Evolutionary conservation across 2,329 filamentous ascomycete species (phyloP).

Genomic region (Sporothrix luriei): DNA sequence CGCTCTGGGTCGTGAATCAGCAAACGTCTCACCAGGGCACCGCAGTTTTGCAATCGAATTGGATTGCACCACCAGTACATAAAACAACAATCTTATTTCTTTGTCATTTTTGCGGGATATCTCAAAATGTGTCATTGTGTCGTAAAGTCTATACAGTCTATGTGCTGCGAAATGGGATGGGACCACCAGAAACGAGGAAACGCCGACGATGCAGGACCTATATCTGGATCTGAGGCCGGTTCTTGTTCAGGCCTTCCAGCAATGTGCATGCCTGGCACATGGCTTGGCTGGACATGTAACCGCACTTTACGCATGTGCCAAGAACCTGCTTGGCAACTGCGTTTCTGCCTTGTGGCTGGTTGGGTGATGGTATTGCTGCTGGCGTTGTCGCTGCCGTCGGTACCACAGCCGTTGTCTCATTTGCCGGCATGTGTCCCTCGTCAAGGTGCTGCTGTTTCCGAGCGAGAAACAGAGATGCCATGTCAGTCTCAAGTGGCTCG

Average conservation of each 20-base stretch:
- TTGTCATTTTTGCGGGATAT: not conserved
- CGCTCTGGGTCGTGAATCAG: not conserved
- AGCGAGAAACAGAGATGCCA: constrained; percentile 53
- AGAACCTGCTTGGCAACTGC: constrained; percentile 66
- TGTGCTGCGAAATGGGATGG: not conserved
- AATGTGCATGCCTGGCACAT: constrained; percentile 93
- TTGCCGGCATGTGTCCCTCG: constrained; percentile 34
- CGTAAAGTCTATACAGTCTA: constrained; percentile 14
- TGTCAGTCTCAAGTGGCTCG: constrained; percentile 65
- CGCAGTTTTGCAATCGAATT: constrained; percentile 9
- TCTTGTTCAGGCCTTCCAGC: constrained; percentile 88
- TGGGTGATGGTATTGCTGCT: constrained; percentile 21
- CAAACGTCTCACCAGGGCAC: not conserved
- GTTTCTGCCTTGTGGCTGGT: constrained; percentile 36
- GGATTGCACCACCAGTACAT: constrained; percentile 1
- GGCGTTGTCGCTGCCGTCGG: constrained; percentile 32
- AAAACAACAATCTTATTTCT: not conserved
- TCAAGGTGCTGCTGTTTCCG: constrained; percentile 40
- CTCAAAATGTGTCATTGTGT: constrained; percentile 27
- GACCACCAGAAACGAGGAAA: not conserved
- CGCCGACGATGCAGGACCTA: constrained; percentile 40
- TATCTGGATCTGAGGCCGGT: constrained; percentile 61
- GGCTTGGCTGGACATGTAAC: constrained; percentile 92
- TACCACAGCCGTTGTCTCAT: constrained; percentile 37
- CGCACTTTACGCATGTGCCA: constrained; percentile 82